Percentiles rank a stretch among this genome's conserved stretches.
Conservation (phyloP, 768 basidiomycete genomes). For the Porpolomopsis calyptriformis region DNA sequence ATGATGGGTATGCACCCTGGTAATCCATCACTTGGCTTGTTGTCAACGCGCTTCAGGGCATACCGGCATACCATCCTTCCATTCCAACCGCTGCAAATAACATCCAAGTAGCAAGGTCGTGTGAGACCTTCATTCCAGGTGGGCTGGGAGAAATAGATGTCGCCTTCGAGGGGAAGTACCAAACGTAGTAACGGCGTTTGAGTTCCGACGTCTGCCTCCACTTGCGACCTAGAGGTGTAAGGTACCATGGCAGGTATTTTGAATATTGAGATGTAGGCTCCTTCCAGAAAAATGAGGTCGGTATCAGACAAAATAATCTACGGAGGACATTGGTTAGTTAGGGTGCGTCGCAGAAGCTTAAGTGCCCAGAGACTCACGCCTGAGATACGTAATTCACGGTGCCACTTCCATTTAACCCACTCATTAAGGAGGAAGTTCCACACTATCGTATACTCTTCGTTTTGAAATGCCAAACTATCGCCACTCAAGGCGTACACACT, state of each 20-base stretch:
- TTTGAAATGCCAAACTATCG: slow-evolving; percentile 6
- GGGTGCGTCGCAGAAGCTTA: not conserved
- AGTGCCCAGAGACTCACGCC: slow-evolving; percentile 9
- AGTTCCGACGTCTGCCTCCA: not conserved
- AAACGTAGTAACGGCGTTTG: not conserved
- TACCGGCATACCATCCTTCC: slow-evolving; percentile 4
- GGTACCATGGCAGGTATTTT: slow-evolving; percentile 8
- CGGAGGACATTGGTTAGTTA: not conserved
- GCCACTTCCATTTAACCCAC: slow-evolving; percentile 11
- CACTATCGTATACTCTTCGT: slow-evolving; percentile 1
- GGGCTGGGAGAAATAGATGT: not conserved
- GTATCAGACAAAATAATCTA: slow-evolving; percentile 8
- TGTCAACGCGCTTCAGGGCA: slow-evolving; percentile 5
- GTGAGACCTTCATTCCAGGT: not conserved
- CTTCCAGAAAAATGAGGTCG: slow-evolving; percentile 6
- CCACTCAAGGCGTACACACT: slow-evolving; percentile 5
- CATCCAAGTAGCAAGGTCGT: not conserved
- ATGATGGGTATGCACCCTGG: slow-evolving; percentile 7
- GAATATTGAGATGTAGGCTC: slow-evolving; percentile 5
- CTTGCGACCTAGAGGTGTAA: not conserved
- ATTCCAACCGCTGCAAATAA: not conserved
- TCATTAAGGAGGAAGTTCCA: slow-evolving; percentile 7
- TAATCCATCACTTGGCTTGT: slow-evolving; percentile 5
- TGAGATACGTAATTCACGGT: not conserved
- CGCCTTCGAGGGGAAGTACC: not conserved